Percentiles rank a stretch among this genome's conserved stretches.
Conservation (phyloP, 2,329 filamentous ascomycete species). For the Fusarium sp. region DNA sequence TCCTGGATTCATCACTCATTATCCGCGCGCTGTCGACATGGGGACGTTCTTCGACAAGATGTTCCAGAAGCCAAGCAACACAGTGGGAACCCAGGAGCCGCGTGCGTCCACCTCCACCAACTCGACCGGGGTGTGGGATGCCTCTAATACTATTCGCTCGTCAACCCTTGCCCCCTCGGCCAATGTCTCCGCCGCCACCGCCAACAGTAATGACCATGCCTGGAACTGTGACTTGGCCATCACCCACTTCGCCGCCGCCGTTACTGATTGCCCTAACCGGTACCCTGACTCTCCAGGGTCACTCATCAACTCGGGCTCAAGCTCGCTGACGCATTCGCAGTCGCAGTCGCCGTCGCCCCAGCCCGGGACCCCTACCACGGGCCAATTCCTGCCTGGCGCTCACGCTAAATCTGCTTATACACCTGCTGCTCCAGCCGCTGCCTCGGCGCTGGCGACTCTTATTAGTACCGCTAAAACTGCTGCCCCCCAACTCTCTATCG, state of each 20-base stretch:
- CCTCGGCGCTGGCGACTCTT: constrained; percentile 44
- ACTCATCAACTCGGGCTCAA: constrained; percentile 52
- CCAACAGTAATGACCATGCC: constrained; percentile 39
- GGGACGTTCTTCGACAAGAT: constrained; percentile 22
- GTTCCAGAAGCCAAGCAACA: constrained; percentile 47
- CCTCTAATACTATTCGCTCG: constrained; percentile 39
- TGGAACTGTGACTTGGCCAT: constrained; percentile 45
- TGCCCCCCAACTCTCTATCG: constrained; percentile 40
- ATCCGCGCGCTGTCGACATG: constrained; percentile 12
- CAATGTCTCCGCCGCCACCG: constrained; percentile 46
- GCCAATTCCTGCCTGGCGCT: constrained; percentile 47
- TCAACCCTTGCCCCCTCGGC: constrained; percentile 42
- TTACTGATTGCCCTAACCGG: constrained; percentile 36
- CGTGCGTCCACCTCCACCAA: constrained; percentile 40
- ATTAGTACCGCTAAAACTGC: constrained; percentile 45
- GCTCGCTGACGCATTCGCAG: constrained; percentile 51
- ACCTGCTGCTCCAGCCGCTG: constrained; percentile 44
- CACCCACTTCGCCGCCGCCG: constrained; percentile 45
- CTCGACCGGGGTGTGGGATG: constrained; percentile 34
- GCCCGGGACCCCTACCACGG: constrained; percentile 52
- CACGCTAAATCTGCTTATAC: constrained; percentile 48
- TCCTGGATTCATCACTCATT: constrained; percentile 9
- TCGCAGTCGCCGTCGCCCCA: constrained; percentile 56
- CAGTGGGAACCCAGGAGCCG: constrained; percentile 41
- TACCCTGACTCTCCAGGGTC: constrained; percentile 54